Conservation (phyloP, 805 yeast species). For the Jamesozyma jinghongensis region DNA sequence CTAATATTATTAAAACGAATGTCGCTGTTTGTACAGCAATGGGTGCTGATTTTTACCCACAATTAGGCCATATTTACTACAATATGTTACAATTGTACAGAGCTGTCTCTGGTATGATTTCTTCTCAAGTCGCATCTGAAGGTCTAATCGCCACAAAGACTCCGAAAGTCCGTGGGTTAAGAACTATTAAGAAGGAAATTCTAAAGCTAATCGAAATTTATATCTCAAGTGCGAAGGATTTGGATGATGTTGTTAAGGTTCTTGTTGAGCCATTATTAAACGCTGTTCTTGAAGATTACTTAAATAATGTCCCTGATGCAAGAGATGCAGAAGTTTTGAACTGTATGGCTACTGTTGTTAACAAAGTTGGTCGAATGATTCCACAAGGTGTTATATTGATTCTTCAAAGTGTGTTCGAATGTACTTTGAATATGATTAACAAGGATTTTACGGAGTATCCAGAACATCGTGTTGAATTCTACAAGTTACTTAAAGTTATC, state of each 20-base stretch:
- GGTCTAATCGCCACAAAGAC: conserved; percentile 90
- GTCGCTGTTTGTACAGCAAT: conserved; percentile 91
- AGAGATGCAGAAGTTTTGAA: conserved; percentile 96
- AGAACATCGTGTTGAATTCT: conserved; percentile 94
- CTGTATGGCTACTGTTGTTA: conserved; percentile 85
- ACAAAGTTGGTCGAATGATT: conserved; percentile 77
- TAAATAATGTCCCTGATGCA: conserved; percentile 84
- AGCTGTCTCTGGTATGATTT: conserved; percentile 81
- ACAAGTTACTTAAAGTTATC: conserved; percentile 79
- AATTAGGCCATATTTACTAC: conserved; percentile 74
- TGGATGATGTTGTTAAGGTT: conserved; percentile 74
- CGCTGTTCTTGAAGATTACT: conserved; percentile 85
- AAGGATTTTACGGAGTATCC: conserved; percentile 95
- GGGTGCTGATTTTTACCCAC: conserved; percentile 86
- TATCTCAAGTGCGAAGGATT: conserved; percentile 75
- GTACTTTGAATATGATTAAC: conserved; percentile 91
- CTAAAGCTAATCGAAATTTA: conserved; percentile 83
- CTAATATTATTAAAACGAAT: conserved; percentile 90
- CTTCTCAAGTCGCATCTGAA: conserved; percentile 65
- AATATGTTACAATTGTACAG: conserved; percentile 84
- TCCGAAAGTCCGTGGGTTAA: conserved; percentile 87
- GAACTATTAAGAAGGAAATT: conserved; percentile 93
- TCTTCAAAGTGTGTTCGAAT: conserved; percentile 84
- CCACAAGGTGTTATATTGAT: conserved; percentile 84
- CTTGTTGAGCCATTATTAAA: conserved; percentile 73